Evolutionary conservation across 768 basidiomycete genomes (phyloP).

Genomic region (Lactarius evosmus): DNA sequence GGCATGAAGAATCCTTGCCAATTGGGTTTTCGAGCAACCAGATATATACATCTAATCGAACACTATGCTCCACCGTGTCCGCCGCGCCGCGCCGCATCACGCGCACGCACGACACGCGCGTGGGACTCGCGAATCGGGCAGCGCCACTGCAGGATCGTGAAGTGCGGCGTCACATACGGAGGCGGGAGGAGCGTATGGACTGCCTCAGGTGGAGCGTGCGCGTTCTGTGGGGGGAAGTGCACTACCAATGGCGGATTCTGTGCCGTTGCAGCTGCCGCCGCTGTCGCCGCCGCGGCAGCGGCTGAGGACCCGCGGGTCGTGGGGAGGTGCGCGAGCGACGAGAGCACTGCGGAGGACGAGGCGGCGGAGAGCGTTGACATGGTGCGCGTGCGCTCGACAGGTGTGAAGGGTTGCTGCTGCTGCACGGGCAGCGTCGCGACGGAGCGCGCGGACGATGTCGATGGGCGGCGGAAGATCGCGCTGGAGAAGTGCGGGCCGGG

Average conservation of each 20-base stretch:
- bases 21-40: not conserved
- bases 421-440: slow-evolving; percentile 54
- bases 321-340: slow-evolving; percentile 43
- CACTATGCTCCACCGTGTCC: slow-evolving; percentile 6
- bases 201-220: slow-evolving; percentile 51
- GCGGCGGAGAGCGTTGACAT: slow-evolving; percentile 32
- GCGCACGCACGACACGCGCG: slow-evolving; percentile 58
- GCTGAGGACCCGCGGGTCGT: slow-evolving; percentile 25
- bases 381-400: slow-evolving; percentile 12
- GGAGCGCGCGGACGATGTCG: slow-evolving; percentile 58
- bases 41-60: not conserved
- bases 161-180: slow-evolving; percentile 67
- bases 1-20: not conserved
- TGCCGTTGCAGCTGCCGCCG: slow-evolving; percentile 20
- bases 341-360: slow-evolving; percentile 33
- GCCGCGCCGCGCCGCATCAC: slow-evolving; percentile 7
- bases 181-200: slow-evolving; percentile 71
- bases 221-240: slow-evolving; percentile 63
- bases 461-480: slow-evolving; percentile 43
- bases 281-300: not conserved
- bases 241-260: slow-evolving; percentile 45
- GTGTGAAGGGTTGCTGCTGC: slow-evolving; percentile 33
- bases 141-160: slow-evolving; percentile 62
- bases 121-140: slow-evolving; percentile 68
- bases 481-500: slow-evolving; percentile 24